Conservation (phyloP, 2,329 filamentous ascomycete genomes). For the Curvularia spicifera region DNA sequence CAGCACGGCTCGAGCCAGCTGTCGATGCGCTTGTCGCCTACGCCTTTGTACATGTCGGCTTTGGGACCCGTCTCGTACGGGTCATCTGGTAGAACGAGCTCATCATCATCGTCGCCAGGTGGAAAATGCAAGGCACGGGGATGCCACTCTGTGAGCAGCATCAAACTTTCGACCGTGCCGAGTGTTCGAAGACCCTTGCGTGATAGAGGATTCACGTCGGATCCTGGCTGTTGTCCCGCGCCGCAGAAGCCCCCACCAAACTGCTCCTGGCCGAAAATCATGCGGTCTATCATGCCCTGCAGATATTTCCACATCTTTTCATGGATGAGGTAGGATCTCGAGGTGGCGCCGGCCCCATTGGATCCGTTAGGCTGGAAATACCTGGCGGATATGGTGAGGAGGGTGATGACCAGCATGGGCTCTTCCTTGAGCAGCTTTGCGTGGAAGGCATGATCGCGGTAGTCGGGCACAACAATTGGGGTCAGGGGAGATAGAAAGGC, state of each 20-base stretch:
- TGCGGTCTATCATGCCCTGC: constrained; percentile 91
- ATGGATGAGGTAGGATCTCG: constrained; percentile 88
- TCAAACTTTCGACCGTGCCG: constrained; percentile 90
- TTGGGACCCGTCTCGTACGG: constrained; percentile 56
- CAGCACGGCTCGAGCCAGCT: constrained; percentile 97
- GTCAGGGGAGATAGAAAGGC: constrained; percentile 88
- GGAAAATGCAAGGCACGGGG: constrained; percentile 94
- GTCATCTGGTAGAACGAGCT: constrained; percentile 72
- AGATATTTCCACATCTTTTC: constrained; percentile 95
- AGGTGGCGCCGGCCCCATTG: constrained; percentile 68
- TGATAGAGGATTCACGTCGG: constrained; percentile 66
- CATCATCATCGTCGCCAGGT: constrained; percentile 69
- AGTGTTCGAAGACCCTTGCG: constrained; percentile 79
- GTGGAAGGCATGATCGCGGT: constrained; percentile 81
- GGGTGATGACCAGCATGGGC: constrained; percentile 88
- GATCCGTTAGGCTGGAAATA: constrained; percentile 82
- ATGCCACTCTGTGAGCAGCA: constrained; percentile 97
- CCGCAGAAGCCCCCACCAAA: constrained; percentile 88
- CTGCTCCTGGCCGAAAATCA: constrained; percentile 95
- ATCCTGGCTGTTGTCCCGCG: constrained; percentile 70
- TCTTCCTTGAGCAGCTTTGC: constrained; percentile 83
- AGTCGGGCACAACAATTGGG: constrained; percentile 91
- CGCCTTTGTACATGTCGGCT: constrained; percentile 58
- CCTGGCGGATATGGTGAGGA: constrained; percentile 88
- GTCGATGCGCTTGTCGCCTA: constrained; percentile 84